Conservation (phyloP, 2,329 filamentous ascomycete genomes). For the Pseudophaeomoniella oleicola region DNA sequence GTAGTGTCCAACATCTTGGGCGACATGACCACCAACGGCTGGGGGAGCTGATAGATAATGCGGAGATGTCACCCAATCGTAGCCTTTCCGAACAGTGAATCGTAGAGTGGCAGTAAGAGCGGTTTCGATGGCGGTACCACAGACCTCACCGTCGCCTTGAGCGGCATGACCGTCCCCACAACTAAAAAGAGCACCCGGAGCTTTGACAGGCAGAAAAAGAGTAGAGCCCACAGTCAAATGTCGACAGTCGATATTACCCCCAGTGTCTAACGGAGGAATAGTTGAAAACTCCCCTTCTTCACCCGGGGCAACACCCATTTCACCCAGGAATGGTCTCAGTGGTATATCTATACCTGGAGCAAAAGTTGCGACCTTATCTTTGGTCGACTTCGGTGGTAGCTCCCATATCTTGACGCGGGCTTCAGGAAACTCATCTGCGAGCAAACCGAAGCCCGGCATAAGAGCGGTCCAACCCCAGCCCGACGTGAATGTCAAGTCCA, state of each 20-base stretch:
- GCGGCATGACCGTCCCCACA: conserved; percentile 41
- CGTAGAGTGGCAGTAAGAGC: conserved; percentile 33
- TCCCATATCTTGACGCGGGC: conserved; percentile 35
- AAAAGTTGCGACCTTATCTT: conserved; percentile 27
- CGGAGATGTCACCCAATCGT: conserved; percentile 31
- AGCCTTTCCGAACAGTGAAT: conserved; percentile 33
- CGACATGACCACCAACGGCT: conserved; percentile 6
- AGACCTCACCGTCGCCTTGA: conserved; percentile 41
- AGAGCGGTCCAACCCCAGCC: conserved; percentile 40
- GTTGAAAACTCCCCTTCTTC: conserved; percentile 30
- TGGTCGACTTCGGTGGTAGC: conserved; percentile 16
- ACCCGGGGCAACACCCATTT: conserved; percentile 36
- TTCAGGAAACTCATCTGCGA: conserved; percentile 32
- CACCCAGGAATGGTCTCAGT: conserved; percentile 36
- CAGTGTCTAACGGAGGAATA: conserved; percentile 35
- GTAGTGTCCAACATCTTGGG: conserved; percentile 26
- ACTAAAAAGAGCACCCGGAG: conserved; percentile 35
- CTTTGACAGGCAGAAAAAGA: conserved; percentile 36
- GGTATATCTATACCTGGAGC: conserved; percentile 34
- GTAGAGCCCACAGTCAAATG: conserved; percentile 31
- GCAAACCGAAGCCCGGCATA: conserved; percentile 34
- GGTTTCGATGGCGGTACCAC: conserved; percentile 42
- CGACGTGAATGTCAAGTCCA: conserved; percentile 25
- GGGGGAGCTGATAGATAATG: conserved; percentile 29
- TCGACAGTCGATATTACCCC: conserved; percentile 42